Base-by-base conservation (phyloP, 768 basidiomycete species). In the Tylopilus sp. region DNA sequence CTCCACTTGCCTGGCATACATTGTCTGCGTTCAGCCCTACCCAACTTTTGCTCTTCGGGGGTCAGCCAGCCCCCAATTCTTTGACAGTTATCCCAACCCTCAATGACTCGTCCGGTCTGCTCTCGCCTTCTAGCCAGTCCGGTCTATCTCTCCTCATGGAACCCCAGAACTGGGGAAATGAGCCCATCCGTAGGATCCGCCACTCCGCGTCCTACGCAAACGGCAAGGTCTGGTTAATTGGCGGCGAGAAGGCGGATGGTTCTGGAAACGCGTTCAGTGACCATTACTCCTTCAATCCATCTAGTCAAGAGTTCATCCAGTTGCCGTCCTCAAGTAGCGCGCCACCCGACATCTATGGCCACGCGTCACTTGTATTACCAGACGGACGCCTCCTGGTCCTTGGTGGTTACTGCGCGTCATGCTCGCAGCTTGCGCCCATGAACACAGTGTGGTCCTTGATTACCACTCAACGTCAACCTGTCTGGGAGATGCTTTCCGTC, bases 211-310 rank as follows among this genome's bases (percentile, higher is more conserved):
- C 79, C 9, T 76, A 79, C 12, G 53, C 74, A 1, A 69, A 71
- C 8, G 85, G 84, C 7, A 71, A 73, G 41, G 74, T 90, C 12
- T 90, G 79, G 71, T 76, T 95, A 31, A 77, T 87, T 42, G 93
- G 93, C 4, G 93, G 93, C 9, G 79, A 87, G 69, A 84, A 78
- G 61, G 82, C 82, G n/a, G 93, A 96, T 66, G 89, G 83, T 13
- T 94, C 92, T 10, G 76, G 76, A 2, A 73, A 70, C 45, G 80
- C 74, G 1, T 84, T 87, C 62, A 72, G 78, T 6, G 83, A 87
- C 42, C 79, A 86, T 50, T 91, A 83, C 59, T 65, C 78, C 21
- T 92, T 89, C 70, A 64, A 79, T 59, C 77, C 83, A 17, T 70
- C 59, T 12, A 57, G 59, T 4, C 73, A 75, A 22, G 68, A 75